Conservation (phyloP, 345 rosid genomes). For the Citrus inodora region DNA sequence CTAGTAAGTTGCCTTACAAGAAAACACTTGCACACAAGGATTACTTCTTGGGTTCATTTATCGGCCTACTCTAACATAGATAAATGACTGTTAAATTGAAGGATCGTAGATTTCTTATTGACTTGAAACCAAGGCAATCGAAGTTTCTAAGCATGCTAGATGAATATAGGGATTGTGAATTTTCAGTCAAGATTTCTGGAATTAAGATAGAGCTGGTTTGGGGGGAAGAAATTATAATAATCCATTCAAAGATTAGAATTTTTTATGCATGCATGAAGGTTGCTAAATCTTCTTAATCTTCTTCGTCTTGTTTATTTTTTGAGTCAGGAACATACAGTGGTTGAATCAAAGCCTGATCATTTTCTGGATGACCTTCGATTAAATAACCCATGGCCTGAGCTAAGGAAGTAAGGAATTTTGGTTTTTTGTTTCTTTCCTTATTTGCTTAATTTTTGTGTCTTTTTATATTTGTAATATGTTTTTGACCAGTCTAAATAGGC, state of each 20-base stretch:
- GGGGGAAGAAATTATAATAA: background rate
- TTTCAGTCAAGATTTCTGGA: background rate
- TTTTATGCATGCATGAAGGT: background rate
- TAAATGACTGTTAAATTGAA: background rate
- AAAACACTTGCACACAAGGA: background rate
- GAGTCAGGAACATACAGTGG: conserved; percentile 76
- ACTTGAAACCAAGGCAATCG: background rate
- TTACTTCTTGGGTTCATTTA: background rate
- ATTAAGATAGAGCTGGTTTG: background rate
- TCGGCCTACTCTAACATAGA: background rate
- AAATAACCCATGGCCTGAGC: conserved; percentile 95
- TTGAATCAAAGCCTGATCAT: conserved; percentile 98
- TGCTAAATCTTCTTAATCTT: background rate
- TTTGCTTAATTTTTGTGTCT: conserved; percentile 2
- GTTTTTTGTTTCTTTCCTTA: background rate
- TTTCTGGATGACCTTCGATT: conserved; percentile 92
- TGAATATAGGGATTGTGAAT: background rate
- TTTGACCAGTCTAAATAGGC: background rate
- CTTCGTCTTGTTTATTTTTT: conserved; percentile 12
- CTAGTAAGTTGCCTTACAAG: background rate
- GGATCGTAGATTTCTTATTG: background rate
- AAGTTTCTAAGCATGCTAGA: background rate
- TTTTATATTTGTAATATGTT: background rate
- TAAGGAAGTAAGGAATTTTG: conserved; percentile 45
- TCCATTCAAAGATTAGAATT: background rate